Conservation (phyloP, 2,329 filamentous ascomycete species). For the Rutstroemia sp. region DNA sequence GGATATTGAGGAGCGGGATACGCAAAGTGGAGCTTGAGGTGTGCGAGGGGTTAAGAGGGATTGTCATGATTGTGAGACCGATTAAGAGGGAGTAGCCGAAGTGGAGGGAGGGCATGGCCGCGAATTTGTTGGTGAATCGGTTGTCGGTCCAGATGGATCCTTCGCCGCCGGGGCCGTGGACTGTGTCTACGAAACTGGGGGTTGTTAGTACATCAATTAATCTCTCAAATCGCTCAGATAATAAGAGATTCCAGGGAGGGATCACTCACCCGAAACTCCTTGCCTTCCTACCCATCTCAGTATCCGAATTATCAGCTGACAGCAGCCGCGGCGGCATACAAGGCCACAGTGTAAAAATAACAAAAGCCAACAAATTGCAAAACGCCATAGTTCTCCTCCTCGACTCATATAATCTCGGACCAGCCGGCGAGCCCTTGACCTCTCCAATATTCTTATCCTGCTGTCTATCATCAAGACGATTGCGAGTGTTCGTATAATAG, state of each 20-base stretch:
- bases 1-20: conserved; percentile 28
- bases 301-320: conserved; percentile 45
- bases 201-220: not conserved
- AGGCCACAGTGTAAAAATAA: conserved; percentile 51
- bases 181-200: conserved; percentile 47
- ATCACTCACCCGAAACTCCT: conserved; percentile 40
- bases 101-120: conserved; percentile 69
- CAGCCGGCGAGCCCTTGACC: conserved; percentile 36
- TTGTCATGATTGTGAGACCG: conserved; percentile 59
- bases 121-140: conserved; percentile 69
- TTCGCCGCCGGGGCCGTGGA: conserved; percentile 48
- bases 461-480: conserved; percentile 18
- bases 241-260: not conserved
- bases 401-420: conserved; percentile 46
- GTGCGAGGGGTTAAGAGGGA: conserved; percentile 50
- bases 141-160: conserved; percentile 67
- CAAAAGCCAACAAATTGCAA: conserved; percentile 52
- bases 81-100: conserved; percentile 71
- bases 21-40: conserved; percentile 26
- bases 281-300: conserved; percentile 47
- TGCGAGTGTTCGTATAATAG: conserved; percentile 59
- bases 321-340: conserved; percentile 54
- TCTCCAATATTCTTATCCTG: conserved; percentile 31
- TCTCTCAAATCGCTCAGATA: not conserved
- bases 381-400: conserved; percentile 48